Evolutionary conservation across 164 flowering plant species (phyloP), one percentile per base, ranked within the genome.

Genomic region (Stephania japonica): DNA sequence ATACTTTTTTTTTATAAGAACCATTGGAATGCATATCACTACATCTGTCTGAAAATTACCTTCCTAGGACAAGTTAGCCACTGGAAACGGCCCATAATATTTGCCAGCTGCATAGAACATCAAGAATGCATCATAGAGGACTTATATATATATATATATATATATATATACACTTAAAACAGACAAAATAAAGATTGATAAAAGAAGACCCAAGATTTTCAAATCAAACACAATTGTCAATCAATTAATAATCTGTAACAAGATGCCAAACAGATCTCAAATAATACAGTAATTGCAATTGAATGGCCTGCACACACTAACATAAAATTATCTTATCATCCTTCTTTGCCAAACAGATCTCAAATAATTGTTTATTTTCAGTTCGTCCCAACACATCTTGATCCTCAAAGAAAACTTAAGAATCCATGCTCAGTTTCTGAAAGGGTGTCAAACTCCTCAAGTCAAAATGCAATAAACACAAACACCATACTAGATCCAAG

Each of bases 21-120:
- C n/a, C 53, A 62, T 26, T 16, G 53, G 12, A 44, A 44, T 63
- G 19, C 42, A 25, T 2, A 7, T 47, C 18, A 47, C 16, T 47
- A 19, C 12, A 25, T 41, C n/a, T 16, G 63, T 2, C 27, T 69
- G 73, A 76, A 19, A 69, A 7, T 78, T 84, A 90, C 98, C 96
- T 86, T 91, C 72, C 98, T 88, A 27, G 99, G 98, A 78, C 98
- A 95, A 61, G 98, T 95, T 42, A 93, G 81, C 99, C 98, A 95
- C 78, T 83, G 94, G 78, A 80, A 93, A 77, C 83, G 90, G 49
- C 99, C 99, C 85, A 95, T 65, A 69, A 93, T 43, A 81, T 90
- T 84, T 74, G 99, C 98, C 65, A 95, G 86, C 99, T 95, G 90
- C 87, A 90, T n/a, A 75, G 73, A 73, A 71, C 59, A 61, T 44